A percentile compares a stretch with the other conserved stretches of the same genome.
Conservation (phyloP, 202 grass and related monocot species). For the Carex sylvatica region DNA sequence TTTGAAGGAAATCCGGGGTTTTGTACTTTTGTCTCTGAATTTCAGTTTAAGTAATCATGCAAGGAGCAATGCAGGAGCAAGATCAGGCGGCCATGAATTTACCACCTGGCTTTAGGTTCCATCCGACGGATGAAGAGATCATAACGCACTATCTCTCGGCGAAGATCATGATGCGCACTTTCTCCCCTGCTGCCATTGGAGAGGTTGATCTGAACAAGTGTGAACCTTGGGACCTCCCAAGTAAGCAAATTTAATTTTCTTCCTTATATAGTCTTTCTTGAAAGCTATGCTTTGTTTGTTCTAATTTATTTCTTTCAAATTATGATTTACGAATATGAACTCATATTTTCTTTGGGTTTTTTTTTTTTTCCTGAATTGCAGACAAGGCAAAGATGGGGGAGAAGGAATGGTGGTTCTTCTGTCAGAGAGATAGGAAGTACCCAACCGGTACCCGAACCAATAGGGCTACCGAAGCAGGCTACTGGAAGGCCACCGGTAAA, state of each 20-base stretch:
- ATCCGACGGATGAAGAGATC: constrained; percentile 48
- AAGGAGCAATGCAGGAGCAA: constrained; percentile 18
- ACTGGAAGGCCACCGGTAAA: constrained; percentile 64
- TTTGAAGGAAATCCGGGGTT: background rate
- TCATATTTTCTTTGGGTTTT: background rate
- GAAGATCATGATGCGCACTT: background rate
- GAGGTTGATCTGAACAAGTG: constrained; percentile 37
- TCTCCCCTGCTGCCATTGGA: constrained; percentile 12
- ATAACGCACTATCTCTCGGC: constrained; percentile 41
- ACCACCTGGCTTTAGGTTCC: constrained; percentile 45
- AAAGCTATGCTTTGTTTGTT: background rate
- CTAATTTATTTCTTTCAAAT: background rate
- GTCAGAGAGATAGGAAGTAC: constrained; percentile 64
- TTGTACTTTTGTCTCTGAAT: background rate
- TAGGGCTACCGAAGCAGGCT: constrained; percentile 53
- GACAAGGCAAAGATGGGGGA: constrained; percentile 75
- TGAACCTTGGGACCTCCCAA: constrained; percentile 50
- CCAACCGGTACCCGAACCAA: constrained; percentile 64
- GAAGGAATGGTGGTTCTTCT: constrained; percentile 81
- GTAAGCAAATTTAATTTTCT: constrained; percentile 9
- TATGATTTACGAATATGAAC: background rate
- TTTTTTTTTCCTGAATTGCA: constrained; percentile 9
- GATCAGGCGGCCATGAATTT: constrained; percentile 27
- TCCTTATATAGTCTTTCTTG: background rate
- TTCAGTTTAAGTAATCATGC: background rate